A percentile compares a stretch with the other conserved stretches of the same genome.
Evolutionary conservation across 805 yeast genomes (phyloP).

Genomic region (Ogataea chonburiensis): DNA sequence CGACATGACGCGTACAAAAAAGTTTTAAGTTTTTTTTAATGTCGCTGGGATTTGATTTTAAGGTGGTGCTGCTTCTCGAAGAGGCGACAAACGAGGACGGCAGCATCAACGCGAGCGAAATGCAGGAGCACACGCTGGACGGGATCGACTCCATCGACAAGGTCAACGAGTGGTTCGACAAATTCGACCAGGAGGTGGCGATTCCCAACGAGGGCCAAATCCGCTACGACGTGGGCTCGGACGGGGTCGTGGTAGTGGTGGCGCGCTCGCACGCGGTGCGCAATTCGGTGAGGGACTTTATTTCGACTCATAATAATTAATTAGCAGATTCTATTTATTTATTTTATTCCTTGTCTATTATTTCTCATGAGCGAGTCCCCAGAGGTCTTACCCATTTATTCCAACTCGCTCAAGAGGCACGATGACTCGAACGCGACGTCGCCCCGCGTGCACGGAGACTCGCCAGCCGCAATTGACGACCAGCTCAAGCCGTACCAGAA

Average conservation of each 20-base stretch:
- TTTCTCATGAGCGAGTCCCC: conserved; percentile 7
- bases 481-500: neutral
- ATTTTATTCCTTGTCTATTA: conserved; percentile 3
- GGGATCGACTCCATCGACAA: conserved; percentile 45
- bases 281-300: conserved; percentile 40
- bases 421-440: conserved; percentile 24
- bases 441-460: conserved; percentile 16
- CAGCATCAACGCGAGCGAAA: conserved; percentile 33
- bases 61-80: conserved; percentile 42
- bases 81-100: conserved; percentile 22
- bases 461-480: neutral
- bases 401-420: conserved; percentile 22
- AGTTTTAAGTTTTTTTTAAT: conserved; percentile 6
- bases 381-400: conserved; percentile 16
- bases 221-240: conserved; percentile 61
- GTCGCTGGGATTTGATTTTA: conserved; percentile 44
- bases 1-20: conserved; percentile 17
- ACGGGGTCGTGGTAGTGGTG: conserved; percentile 56
- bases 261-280: conserved; percentile 43
- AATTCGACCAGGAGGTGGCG: conserved; percentile 50
- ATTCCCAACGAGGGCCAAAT: conserved; percentile 54
- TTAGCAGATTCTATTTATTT: neutral
- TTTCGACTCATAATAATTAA: conserved; percentile 29
- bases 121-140: conserved; percentile 49
- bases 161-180: conserved; percentile 51